Evolutionary conservation across 192 early-diverging fungal genomes (phyloP), one percentile per base, ranked within the genome.

Genomic region (Umbelopsis vinacea): DNA sequence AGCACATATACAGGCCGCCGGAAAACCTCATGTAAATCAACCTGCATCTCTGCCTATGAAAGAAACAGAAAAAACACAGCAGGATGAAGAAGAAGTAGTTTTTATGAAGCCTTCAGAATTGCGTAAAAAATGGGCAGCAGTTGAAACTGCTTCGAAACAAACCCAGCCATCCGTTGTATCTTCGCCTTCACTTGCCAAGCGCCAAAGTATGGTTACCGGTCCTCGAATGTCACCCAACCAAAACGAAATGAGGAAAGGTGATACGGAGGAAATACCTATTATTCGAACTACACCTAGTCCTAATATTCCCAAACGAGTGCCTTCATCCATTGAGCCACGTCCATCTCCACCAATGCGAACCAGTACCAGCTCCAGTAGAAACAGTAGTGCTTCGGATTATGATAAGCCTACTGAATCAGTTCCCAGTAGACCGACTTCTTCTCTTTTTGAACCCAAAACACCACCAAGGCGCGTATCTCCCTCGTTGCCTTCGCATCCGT

Each of bases 41-140:
- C 17, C 33, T 37, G 15, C 57, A 6, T 5, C 57, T 19, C 3
- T 29, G 17, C 57, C 57, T 15, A 33, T 11, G 2, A 37, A 43
- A 6, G 40, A 11, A 11, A 29, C 29, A 29, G 29, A 23, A 57
- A 29, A 0, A 12, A 9, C 22, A 7, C 3, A 14, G 1, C 12
- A 57, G 5, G 24, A 8, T 15, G 24, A 57, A 15, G 57, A 63
- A 33, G 33, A 38, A 3, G 17, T 26, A 29, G 33, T 12, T 11
- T 11, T 33, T 4, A 19, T 63, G 57, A 63, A 63, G 33, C 57
- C 57, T 17, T 63, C 57, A 37, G 57, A 63, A 26, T 33, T 63
- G 33, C 57, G 57, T 37, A 63, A 63, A 35, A 63, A 63, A 37
- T 63, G 57, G 57, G 57, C 57, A 29, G 57, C 57, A 19, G 57